Evolutionary conservation across 352 stramenopile genomes (phyloP), one percentile per base, ranked within the genome.

Genomic region (Peronospora destructor): DNA sequence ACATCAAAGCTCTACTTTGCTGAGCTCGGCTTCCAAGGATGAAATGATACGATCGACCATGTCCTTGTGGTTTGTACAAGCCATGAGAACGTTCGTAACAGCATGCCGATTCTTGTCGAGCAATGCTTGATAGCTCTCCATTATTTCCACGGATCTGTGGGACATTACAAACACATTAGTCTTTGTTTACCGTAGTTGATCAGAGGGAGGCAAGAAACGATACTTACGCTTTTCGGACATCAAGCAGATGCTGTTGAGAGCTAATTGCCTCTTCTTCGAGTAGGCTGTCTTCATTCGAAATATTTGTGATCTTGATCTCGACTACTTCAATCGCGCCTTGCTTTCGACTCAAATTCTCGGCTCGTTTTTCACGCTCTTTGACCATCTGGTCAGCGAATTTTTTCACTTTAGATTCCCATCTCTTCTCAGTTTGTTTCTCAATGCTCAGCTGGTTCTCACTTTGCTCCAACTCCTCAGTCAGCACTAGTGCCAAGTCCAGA

Each of bases 21-120:
- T 62, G 9, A 89, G 40, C 38, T 87, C 75, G 26, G 60, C 49
- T 53, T 84, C 77, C 2, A 86, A 64, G n/a, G 75, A 73, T 21
- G 49, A 48, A 40, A 90, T 87, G 12, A 74, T 61, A 38, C 68
- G 55, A 46, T 88, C 67, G 14, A 88, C 69, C 38, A 59, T 62
- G 43, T 71, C 66, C 41, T 88, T 91, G 50, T 88, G 71, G 16
- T 84, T 66, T 11, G 71, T 86, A 40, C 76, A 89, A 25, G 66
- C 65, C 44, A 82, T 47, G 10, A 91, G 63, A 26, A 72, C 76
- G 25, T 83, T 81, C 12, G 71, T 73, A 23, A 88, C 44, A 55
- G 76, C 68, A 46, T 76, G 66, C 2, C 72, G 67, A 58, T 76
- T 86, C 48, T 77, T 88, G 49, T 80, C 54, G 0, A 88, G 46